Conservation (phyloP, 768 basidiomycete species). For the Macrolepiota fuliginosa region DNA sequence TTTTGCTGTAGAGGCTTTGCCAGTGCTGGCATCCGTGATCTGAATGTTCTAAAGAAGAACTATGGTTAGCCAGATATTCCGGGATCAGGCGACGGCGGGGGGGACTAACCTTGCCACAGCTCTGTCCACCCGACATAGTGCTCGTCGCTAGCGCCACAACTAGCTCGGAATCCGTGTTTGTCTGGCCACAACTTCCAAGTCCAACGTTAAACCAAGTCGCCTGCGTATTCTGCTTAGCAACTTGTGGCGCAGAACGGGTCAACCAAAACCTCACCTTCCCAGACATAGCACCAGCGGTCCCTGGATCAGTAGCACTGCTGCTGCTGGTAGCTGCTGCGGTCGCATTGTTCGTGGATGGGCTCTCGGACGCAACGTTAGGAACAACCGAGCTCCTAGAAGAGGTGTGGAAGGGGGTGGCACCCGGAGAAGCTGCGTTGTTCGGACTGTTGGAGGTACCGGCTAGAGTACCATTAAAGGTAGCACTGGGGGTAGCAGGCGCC, state of each 20-base stretch:
- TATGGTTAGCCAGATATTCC: background rate
- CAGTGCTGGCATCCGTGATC: background rate
- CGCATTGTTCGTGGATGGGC: background rate
- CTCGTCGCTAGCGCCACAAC: background rate
- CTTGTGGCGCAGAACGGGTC: background rate
- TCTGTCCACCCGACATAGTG: background rate
- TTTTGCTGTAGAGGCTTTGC: background rate
- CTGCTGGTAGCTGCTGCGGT: background rate
- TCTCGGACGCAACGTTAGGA: background rate
- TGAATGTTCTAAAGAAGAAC: background rate
- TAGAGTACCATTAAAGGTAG: too few relatives aligned
- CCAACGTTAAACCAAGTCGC: constrained; percentile 1
- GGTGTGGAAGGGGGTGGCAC: too few relatives aligned
- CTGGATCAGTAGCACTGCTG: too few relatives aligned
- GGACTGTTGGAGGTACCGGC: too few relatives aligned
- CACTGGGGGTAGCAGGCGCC: too few relatives aligned
- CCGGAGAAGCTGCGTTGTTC: too few relatives aligned
- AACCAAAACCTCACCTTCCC: background rate
- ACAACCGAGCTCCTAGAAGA: background rate
- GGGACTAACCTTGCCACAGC: background rate
- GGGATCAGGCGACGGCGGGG: background rate
- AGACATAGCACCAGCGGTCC: background rate
- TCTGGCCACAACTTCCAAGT: constrained; percentile 4
- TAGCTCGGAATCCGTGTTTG: background rate
- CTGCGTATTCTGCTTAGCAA: background rate